phyloP scores from a whole-genome alignment of 495 filamentous ascomycete species.

The Mytilinidion resinicola region DNA sequence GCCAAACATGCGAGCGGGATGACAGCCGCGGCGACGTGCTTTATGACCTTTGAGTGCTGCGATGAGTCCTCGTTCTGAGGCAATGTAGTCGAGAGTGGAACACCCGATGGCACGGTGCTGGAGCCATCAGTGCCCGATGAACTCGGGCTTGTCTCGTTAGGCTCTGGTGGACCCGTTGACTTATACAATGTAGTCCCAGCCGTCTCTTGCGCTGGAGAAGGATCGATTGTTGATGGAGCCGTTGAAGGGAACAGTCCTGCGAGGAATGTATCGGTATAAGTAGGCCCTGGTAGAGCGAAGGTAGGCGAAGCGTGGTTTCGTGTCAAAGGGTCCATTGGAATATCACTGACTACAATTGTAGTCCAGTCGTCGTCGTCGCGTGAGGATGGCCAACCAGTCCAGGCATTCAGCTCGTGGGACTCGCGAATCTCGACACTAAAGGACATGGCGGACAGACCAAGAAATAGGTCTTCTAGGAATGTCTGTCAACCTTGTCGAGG shows the following conservation, averaged over 20 bases:
- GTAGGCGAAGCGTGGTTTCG: background rate
- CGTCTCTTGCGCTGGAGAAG: no score
- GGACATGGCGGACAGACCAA: background rate
- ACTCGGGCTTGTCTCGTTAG: no score
- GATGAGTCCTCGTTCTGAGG: background rate
- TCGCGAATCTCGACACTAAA: background rate
- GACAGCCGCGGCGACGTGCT: conserved; percentile 7
- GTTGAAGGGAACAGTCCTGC: background rate
- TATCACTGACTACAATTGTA: background rate
- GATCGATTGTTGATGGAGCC: background rate
- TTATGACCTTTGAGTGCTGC: background rate
- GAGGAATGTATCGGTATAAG: background rate
- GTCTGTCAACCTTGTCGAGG: background rate
- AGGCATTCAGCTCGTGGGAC: background rate
- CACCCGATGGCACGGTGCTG: no score
- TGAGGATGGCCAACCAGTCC: background rate
- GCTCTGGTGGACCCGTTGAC: no score
- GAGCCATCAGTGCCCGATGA: no score
- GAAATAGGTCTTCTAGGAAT: background rate
- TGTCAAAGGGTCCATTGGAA: background rate
- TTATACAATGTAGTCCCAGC: no score
- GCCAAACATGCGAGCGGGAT: conserved; percentile 4
- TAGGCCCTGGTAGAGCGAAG: background rate
- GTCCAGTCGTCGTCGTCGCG: background rate
- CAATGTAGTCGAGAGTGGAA: no score